These are phyloP conservation scores for Simplicillium sp. DNA, from an alignment of 2,329 filamentous ascomycete species.

Conservation along the genomic window DNA sequence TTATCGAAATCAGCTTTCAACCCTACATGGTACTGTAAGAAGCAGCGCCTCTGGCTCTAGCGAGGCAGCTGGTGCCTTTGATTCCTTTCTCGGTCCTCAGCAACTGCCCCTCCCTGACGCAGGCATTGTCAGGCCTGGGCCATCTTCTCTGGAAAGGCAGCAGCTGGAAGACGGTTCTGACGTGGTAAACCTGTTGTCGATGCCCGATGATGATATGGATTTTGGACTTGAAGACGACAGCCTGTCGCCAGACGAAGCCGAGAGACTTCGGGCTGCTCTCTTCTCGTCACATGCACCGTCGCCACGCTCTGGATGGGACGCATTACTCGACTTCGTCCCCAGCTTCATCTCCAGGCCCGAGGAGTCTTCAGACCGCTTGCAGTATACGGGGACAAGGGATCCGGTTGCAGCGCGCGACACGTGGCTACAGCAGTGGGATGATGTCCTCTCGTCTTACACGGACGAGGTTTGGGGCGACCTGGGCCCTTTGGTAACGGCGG, in stretches of 20 bases:
- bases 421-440: constrained; percentile 47
- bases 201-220: constrained; percentile 10
- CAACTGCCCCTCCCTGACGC: no score
- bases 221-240: constrained; percentile 10
- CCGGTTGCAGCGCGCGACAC: constrained; percentile 5
- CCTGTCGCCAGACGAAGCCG: constrained; percentile 17
- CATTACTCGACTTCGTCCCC: no score
- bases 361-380: no score
- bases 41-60: no score
- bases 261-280: constrained; percentile 25
- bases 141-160: constrained; percentile 5
- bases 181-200: constrained; percentile 11
- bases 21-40: no score
- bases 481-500: constrained; percentile 43
- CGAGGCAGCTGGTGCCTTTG: no score
- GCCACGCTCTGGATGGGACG: constrained; percentile 1
- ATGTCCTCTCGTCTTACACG: constrained; percentile 45
- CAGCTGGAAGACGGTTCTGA: constrained; percentile 3
- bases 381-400: no score
- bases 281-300: constrained; percentile 16
- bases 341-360: no score
- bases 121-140: no score
- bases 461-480: constrained; percentile 64
- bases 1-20: no score
- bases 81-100: no score